Percentiles rank a stretch among this genome's conserved stretches.
phyloP scores from a whole-genome alignment of 441 rosid genomes.

The Mallotus repandus region DNA sequence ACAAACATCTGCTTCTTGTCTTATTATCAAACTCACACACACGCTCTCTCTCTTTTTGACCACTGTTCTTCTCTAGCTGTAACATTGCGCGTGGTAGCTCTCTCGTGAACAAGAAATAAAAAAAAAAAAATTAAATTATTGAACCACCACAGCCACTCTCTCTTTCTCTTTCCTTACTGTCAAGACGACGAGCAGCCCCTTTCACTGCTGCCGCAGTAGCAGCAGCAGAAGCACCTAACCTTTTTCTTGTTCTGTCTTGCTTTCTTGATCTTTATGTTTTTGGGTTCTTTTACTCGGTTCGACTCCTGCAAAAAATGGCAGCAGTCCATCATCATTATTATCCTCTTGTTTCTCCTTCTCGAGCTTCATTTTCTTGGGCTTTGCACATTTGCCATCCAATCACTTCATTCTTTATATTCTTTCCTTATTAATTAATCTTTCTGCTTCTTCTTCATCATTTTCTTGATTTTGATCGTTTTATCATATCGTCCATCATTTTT shows the following conservation, averaged over 20 bases:
- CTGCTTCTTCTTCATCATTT: neutral
- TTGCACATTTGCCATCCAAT: neutral
- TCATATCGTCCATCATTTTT: neutral
- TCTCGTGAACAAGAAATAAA: conserved; percentile 17
- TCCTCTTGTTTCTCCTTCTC: conserved; percentile 12
- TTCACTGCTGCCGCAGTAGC: conserved; percentile 23
- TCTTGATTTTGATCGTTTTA: neutral
- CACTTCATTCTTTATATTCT: conserved; percentile 1
- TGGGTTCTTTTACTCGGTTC: conserved; percentile 17
- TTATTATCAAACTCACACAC: no score
- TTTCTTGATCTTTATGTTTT: conserved; percentile 11
- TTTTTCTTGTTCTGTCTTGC: neutral
- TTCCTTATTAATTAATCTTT: neutral
- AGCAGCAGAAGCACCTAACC: neutral
- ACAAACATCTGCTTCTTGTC: no score
- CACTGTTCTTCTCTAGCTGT: neutral
- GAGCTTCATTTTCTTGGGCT: conserved; percentile 20
- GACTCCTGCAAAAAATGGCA: neutral
- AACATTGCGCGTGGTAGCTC: conserved; percentile 14
- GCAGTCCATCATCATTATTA: neutral
- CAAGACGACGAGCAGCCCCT: conserved; percentile 29
- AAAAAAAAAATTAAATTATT: neutral
- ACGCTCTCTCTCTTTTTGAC: no score
- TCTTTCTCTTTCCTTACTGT: conserved; percentile 17
- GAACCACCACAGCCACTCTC: neutral